These are phyloP conservation scores for Coelastrella sp. DNA, from an alignment of 139 green algal genomes.

Conservation along the genomic window DNA sequence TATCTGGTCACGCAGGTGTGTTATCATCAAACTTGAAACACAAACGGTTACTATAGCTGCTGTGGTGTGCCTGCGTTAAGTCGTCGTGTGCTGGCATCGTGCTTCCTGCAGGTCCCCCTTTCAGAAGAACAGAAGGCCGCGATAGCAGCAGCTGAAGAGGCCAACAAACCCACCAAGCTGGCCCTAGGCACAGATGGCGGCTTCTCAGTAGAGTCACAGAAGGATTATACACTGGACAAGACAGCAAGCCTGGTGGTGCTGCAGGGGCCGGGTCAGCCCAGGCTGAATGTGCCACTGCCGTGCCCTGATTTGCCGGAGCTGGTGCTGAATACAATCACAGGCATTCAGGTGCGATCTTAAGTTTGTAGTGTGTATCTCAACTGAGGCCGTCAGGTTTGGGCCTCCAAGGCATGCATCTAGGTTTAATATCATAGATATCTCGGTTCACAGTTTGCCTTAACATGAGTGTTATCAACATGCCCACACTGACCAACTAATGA, in stretches of 20 bases:
- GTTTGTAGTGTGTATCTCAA: neutral
- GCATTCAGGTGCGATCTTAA: constrained; percentile 58
- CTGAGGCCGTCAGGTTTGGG: too few species aligned
- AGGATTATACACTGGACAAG: constrained; percentile 64
- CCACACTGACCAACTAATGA: too few species aligned
- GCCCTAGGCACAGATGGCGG: constrained; percentile 75
- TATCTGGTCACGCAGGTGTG: too few species aligned
- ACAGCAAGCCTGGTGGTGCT: constrained; percentile 55
- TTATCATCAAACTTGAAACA: too few species aligned
- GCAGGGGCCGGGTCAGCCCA: neutral
- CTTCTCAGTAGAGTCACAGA: constrained; percentile 63
- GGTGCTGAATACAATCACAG: constrained; percentile 78
- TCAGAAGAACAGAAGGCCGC: constrained; percentile 47
- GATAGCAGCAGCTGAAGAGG: constrained; percentile 21
- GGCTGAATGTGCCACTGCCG: constrained; percentile 73
- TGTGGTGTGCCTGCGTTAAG: neutral
- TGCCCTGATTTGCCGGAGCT: constrained; percentile 85
- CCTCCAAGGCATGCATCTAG: too few species aligned
- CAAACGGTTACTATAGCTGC: too few species aligned
- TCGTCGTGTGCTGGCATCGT: neutral
- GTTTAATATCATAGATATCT: too few species aligned
- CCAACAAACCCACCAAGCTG: constrained; percentile 66
- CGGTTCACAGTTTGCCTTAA: too few species aligned
- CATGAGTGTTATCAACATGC: too few species aligned
- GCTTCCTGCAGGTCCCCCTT: neutral